These are phyloP conservation scores for Beauveria sp. DNA, from an alignment of 2,329 filamentous ascomycete genomes.

Conservation along the genomic window DNA sequence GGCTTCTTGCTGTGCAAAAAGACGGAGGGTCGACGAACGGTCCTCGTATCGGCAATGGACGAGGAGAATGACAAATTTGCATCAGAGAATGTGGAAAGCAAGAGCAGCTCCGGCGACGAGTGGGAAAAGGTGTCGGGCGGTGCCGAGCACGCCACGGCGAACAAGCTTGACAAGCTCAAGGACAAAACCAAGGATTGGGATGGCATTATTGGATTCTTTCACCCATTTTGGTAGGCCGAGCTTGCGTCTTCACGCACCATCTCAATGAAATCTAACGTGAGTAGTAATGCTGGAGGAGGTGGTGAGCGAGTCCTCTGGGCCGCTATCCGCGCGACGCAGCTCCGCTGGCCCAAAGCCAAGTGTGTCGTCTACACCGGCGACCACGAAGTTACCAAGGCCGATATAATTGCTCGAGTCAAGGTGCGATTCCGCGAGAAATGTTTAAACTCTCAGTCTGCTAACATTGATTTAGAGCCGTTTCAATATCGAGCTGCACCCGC, in stretches of 20 bases:
- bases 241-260: slow-evolving; percentile 11
- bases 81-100: slow-evolving; percentile 26
- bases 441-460: slow-evolving; percentile 3
- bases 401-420: slow-evolving; percentile 71
- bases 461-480: slow-evolving; percentile 59
- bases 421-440: slow-evolving; percentile 30
- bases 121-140: slow-evolving; percentile 60
- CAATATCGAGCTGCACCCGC: slow-evolving; percentile 81
- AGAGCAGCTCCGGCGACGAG: slow-evolving; percentile 45
- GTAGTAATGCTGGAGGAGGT: slow-evolving; percentile 90
- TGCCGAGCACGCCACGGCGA: slow-evolving; percentile 31
- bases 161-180: slow-evolving; percentile 20
- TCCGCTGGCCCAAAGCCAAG: slow-evolving; percentile 78
- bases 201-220: slow-evolving; percentile 90
- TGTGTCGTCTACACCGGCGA: slow-evolving; percentile 95
- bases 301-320: slow-evolving; percentile 96
- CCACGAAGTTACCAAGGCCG: slow-evolving; percentile 73
- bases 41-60: slow-evolving; percentile 46
- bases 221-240: slow-evolving; percentile 77
- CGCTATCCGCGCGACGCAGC: slow-evolving; percentile 83
- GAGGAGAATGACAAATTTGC: slow-evolving; percentile 34
- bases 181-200: slow-evolving; percentile 56
- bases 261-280: neutral
- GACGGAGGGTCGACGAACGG: slow-evolving; percentile 52
- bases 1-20: slow-evolving; percentile 57